Base-by-base conservation (phyloP, 148 eudicot genomes). In the Rhododendron vialii region DNA sequence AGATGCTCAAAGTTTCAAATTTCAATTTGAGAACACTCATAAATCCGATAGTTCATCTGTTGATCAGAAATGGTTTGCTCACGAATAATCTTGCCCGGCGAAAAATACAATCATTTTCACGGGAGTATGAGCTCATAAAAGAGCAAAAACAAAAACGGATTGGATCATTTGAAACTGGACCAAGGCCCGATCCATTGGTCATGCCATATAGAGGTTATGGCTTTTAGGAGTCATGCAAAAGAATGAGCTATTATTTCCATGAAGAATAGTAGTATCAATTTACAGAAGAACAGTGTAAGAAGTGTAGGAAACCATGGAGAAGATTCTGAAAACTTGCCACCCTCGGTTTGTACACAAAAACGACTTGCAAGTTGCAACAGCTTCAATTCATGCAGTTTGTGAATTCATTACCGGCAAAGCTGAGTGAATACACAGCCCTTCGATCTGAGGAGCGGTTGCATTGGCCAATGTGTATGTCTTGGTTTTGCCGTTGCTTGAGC, bases 361-460 rank as follows among this genome's bases (percentile, higher is more conserved):
- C 5, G 71, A 59, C 30, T 38, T 61, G 3, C 13, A 82, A 59
- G 45, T 41, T 41, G 45, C 45, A 41, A 41, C 84, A 82, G 50
- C 7, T 28, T 18, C 38, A 36, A 11, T 69, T 30, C 73, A 57
- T 61, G 74, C 74, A 57, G 28, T 30, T 30, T 38, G 24, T 18
- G 84, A 22, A 38, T 59, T 57, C 43, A 74, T 87, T 84, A 88
- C 11, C 88, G 41, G 90, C 99, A 95, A 74, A 96, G 93, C 89
- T 91, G 88, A 35, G 7, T 6, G 45, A 41, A 83, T 59, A 57
- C 98, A 96, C 0, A 94, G 88, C 36, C 94, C 92, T 84, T 88
- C 91, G 6, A 95, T 90, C 88, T 90, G 95, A 36, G 95, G 88
- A 17, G 87, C 48, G n/a, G 92, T 88, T 85, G 94, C 88, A 84